These are phyloP conservation scores for Fusarium circinatum DNA, from an alignment of 2,329 filamentous ascomycete species.

Conservation along the genomic window DNA sequence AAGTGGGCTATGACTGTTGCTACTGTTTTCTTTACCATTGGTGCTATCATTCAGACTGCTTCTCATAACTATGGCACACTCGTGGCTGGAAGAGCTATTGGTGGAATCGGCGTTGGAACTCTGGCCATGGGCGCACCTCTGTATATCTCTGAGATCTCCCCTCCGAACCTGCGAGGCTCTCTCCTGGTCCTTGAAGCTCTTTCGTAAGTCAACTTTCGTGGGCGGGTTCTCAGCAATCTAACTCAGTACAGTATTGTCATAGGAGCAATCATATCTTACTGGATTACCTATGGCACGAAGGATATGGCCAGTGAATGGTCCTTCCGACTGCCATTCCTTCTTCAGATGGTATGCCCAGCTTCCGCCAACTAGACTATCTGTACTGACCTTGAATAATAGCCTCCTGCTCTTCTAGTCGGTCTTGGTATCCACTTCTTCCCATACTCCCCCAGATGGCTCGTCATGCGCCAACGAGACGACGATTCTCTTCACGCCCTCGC, in stretches of 20 bases:
- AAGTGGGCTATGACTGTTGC: constrained; percentile 40
- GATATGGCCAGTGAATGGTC: constrained; percentile 55
- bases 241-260: constrained; percentile 35
- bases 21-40: constrained; percentile 36
- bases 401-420: constrained; percentile 55
- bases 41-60: constrained; percentile 37
- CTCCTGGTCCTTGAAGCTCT: constrained; percentile 61
- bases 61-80: constrained; percentile 17
- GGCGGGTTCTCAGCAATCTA: accelerated
- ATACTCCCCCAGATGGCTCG: constrained; percentile 58
- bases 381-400: neutral
- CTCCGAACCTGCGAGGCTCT: constrained; percentile 58
- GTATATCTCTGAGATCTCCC: constrained; percentile 62
- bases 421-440: constrained; percentile 57
- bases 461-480: constrained; percentile 51
- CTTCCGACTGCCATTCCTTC: constrained; percentile 54
- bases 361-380: accelerated
- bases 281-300: constrained; percentile 63
- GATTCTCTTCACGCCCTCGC: constrained; percentile 52
- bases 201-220: neutral
- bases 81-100: constrained; percentile 40
- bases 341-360: neutral
- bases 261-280: constrained; percentile 60
- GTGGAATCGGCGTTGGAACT: constrained; percentile 57
- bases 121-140: constrained; percentile 56